These are phyloP conservation scores for Chrysanthemum makinoi DNA, from an alignment of 129 eudicot genomes.

Conservation along the genomic window DNA sequence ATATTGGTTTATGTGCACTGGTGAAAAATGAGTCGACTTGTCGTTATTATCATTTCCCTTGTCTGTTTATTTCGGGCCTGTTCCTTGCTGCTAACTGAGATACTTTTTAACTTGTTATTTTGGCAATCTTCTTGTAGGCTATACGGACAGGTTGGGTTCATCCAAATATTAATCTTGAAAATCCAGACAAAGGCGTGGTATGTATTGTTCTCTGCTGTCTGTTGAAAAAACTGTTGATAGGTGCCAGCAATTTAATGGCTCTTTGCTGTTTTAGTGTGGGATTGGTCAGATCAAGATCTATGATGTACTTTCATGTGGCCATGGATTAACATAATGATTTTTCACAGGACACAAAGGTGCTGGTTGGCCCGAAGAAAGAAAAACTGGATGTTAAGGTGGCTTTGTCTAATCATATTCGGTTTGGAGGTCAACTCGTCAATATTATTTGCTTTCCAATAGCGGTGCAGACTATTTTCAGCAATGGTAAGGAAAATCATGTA, in stretches of 20 bases:
- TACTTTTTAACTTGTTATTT: background rate
- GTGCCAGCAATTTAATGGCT: too few relatives aligned
- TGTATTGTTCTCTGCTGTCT: conserved; percentile 22
- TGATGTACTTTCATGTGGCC: too few relatives aligned
- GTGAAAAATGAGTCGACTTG: background rate
- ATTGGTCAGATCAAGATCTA: too few relatives aligned
- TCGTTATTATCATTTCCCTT: background rate
- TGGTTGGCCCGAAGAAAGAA: conserved; percentile 90
- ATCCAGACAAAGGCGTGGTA: conserved; percentile 92
- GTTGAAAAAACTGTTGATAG: too few relatives aligned
- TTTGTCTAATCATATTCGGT: conserved; percentile 87
- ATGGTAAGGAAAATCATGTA: conserved; percentile 24
- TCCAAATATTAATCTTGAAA: conserved; percentile 94
- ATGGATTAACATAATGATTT: background rate
- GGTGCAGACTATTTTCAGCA: conserved; percentile 5
- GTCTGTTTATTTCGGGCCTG: background rate
- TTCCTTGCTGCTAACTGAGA: background rate
- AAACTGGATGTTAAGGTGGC: conserved; percentile 72
- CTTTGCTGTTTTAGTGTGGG: too few relatives aligned
- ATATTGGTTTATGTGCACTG: background rate
- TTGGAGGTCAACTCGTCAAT: conserved; percentile 90
- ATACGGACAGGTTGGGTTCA: conserved; percentile 95
- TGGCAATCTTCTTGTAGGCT: conserved; percentile 55
- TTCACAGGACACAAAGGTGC: conserved; percentile 55
- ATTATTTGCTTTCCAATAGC: conserved; percentile 63